phyloP scores from a whole-genome alignment of 2,329 filamentous ascomycete species.

The Parascedosporium putredinis region DNA sequence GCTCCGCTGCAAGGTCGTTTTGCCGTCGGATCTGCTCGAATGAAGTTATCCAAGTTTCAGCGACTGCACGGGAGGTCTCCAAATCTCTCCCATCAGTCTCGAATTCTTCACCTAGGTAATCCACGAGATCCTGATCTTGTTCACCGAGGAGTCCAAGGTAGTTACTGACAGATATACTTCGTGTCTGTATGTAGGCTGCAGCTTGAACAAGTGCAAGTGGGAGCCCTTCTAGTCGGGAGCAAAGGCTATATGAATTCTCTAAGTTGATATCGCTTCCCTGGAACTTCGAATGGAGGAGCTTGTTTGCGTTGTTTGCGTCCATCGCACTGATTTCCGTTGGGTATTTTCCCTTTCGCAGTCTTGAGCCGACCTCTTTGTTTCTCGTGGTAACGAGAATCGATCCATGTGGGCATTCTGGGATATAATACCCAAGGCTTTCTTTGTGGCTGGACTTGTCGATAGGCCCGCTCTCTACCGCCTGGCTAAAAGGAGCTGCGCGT shows the following conservation, averaged over 20 bases:
- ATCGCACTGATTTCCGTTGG: no score
- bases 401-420: no score
- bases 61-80: constrained; percentile 16
- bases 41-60: constrained; percentile 19
- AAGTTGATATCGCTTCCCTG: neutral
- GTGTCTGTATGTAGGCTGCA: no score
- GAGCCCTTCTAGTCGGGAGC: constrained; percentile 17
- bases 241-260: neutral
- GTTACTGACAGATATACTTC: constrained; percentile 12
- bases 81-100: constrained; percentile 20
- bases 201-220: constrained; percentile 26
- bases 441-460: no score
- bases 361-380: no score
- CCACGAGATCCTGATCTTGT: constrained; percentile 14
- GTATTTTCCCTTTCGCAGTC: no score
- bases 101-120: constrained; percentile 20
- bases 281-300: neutral
- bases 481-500: no score
- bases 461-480: no score
- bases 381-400: no score
- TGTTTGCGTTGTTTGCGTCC: no score
- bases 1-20: constrained; percentile 15
- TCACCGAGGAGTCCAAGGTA: constrained; percentile 20
- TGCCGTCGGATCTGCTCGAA: constrained; percentile 23
- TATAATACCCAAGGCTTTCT: no score